A percentile compares a stretch with the other conserved stretches of the same genome.
These are phyloP conservation scores for Mortierella sp. DNA, from an alignment of 371 early-diverging fungal genomes.

Conservation along the genomic window DNA sequence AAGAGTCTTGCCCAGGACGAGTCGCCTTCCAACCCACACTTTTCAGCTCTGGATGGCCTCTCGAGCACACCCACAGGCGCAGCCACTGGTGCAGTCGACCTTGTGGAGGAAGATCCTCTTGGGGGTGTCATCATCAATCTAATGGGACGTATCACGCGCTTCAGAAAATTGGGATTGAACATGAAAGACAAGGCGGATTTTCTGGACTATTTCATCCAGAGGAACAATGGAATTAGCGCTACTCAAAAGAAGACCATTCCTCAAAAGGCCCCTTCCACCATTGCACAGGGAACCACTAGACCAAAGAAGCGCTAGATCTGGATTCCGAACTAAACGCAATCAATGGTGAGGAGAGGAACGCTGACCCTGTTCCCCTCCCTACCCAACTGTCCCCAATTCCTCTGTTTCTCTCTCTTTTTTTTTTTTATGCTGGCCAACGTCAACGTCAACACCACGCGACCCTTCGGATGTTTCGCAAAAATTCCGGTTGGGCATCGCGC, in stretches of 20 bases:
- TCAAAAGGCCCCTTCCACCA: conserved; percentile 4
- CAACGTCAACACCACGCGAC: no score
- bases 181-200: conserved; percentile 84
- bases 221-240: conserved; percentile 56
- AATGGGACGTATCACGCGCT: conserved; percentile 74
- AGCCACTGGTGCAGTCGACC: conserved; percentile 50
- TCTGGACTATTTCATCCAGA: conserved; percentile 75
- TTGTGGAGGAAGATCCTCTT: conserved; percentile 61
- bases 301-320: conserved; percentile 31
- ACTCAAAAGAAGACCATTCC: conserved; percentile 10
- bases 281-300: conserved; percentile 11
- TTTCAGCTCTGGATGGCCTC: conserved; percentile 31
- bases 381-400: no score
- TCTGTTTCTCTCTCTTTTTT: no score
- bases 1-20: conserved; percentile 64
- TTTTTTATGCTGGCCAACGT: no score
- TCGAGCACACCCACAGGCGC: conserved; percentile 42
- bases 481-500: no score
- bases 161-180: conserved; percentile 78
- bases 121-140: conserved; percentile 68
- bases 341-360: no score
- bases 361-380: no score
- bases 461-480: no score
- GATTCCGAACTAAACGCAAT: no score
- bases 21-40: conserved; percentile 55